Conservation (phyloP, 2,329 filamentous ascomycete species). For the Ophiobolus disseminans region DNA sequence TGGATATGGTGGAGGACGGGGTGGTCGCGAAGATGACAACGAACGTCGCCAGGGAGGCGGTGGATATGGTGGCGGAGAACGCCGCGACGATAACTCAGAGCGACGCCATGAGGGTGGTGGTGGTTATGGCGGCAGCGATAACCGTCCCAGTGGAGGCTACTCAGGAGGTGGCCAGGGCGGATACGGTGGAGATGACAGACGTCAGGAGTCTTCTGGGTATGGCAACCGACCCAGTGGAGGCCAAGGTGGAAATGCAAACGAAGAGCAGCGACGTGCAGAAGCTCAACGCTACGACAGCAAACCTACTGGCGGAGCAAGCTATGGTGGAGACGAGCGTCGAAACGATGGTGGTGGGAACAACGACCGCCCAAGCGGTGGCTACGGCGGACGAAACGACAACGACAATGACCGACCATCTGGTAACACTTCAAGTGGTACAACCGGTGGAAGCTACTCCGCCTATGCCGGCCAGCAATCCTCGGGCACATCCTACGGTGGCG, state of each 20-base stretch:
- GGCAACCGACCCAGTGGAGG: conserved; percentile 4
- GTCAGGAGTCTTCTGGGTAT: conserved; percentile 1
- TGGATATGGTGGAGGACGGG: conserved; percentile 6
- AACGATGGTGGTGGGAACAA: conserved; percentile 13
- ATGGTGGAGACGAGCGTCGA: conserved; percentile 12
- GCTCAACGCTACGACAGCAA: conserved; percentile 12
- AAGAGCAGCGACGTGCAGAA: conserved; percentile 15
- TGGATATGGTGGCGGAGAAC: neutral
- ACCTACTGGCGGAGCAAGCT: conserved; percentile 6
- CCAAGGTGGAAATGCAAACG: conserved; percentile 3
- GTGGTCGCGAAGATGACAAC: conserved; percentile 4
- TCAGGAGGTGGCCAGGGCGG: neutral
- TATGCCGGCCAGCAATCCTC: conserved; percentile 45
- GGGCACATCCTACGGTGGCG: conserved; percentile 53
- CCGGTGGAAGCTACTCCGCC: conserved; percentile 23
- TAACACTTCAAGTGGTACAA: too few species aligned
- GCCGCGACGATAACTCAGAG: neutral
- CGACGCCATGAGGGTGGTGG: neutral
- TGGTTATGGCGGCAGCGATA: neutral
- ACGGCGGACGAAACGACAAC: conserved; percentile 10
- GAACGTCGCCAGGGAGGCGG: conserved; percentile 10
- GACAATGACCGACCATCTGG: conserved; percentile 33
- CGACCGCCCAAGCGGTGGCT: conserved; percentile 11
- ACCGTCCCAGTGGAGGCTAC: conserved; percentile 8
- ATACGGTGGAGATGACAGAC: conserved; percentile 1